Evolutionary conservation across 768 basidiomycete species (phyloP).

Genomic region (Cyathus striatus): DNA sequence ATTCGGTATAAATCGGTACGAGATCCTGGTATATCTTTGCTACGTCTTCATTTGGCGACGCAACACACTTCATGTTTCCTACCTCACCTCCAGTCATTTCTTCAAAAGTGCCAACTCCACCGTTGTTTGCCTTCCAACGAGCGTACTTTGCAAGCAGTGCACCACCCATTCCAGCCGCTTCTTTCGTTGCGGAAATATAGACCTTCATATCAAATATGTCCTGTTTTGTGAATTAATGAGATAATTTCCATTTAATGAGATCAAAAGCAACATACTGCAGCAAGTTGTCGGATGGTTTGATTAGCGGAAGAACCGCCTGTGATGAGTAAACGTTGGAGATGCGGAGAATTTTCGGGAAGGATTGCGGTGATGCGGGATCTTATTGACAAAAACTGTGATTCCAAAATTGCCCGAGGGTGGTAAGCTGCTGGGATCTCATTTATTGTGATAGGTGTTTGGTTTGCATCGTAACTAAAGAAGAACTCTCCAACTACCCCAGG

Average conservation of each 20-base stretch:
- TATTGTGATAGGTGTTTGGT: slow-evolving; percentile 19
- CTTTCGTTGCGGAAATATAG: slow-evolving; percentile 61
- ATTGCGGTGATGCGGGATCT: slow-evolving; percentile 66
- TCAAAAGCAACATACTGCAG: slow-evolving; percentile 39
- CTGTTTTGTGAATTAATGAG: slow-evolving; percentile 13
- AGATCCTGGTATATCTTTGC: slow-evolving; percentile 48
- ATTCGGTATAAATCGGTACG: slow-evolving; percentile 45
- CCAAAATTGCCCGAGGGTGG: slow-evolving; percentile 74
- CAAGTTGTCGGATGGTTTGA: slow-evolving; percentile 63
- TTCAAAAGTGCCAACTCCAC: slow-evolving; percentile 49
- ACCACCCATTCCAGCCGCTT: slow-evolving; percentile 70
- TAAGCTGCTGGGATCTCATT: slow-evolving; percentile 35
- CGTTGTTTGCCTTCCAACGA: slow-evolving; percentile 53
- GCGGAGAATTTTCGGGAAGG: slow-evolving; percentile 49
- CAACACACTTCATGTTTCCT: slow-evolving; percentile 56
- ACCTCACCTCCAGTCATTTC: slow-evolving; percentile 53
- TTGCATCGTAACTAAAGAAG: slow-evolving; percentile 40
- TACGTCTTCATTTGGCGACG: slow-evolving; percentile 44
- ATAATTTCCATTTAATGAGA: neutral
- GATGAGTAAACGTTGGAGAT: slow-evolving; percentile 62
- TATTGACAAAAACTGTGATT: slow-evolving; percentile 83
- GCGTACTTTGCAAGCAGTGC: slow-evolving; percentile 67
- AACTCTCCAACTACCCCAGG: slow-evolving; percentile 69
- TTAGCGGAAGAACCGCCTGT: slow-evolving; percentile 81
- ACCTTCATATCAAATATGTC: slow-evolving; percentile 77